Base-by-base conservation (phyloP, 768 basidiomycete species). In the Suillus ampliporus region DNA sequence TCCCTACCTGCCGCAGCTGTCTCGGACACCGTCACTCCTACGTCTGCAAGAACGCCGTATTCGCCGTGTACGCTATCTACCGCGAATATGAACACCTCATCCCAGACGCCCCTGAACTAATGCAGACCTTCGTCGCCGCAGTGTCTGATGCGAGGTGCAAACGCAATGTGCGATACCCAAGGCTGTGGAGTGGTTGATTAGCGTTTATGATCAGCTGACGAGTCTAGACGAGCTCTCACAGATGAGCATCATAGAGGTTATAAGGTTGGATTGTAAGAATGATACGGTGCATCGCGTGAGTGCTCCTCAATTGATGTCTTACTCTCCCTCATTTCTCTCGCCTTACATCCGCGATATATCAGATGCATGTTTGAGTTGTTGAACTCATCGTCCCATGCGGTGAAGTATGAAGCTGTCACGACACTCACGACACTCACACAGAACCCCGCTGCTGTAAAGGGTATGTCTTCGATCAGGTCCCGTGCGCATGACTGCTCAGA, bases 21-120 rank as follows among this genome's bases (percentile, higher is more conserved):
- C 87, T 99, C 61, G 96, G 99, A 78, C 97, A 99, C 78, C 89
- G 97, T 57, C 97, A 99, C 77, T 93, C 94, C 2, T 99, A 95
- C 74, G 97, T 99, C 60, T 90, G 97, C 70, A 98, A 98, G 82
- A 97, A 98, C 72, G 97, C 97, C 31, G 95, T 99, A 40, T 97
- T 99, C 74, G 94, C 97, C 37, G 84, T 97, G 47, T 96, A 91
- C 76, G 88, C 94, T 61, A 97, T 99, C 78, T 95, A 94, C 78
- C 92, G 93, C 75, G 88, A 92, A 78, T 94, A 95, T 70, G 96
- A 98, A 72, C 83, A 93, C 74, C 90, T 99, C 70, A 93, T 99
- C 56, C 96, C 96, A 11, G 96, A 99, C 72, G 97, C 94, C 1
- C 91, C 97, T 2, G 97, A 99, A 74, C 86, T 99, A 73, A 90